These are phyloP conservation scores for Curvularia spicifera DNA, from an alignment of 2,329 filamentous ascomycete genomes.

Conservation along the genomic window DNA sequence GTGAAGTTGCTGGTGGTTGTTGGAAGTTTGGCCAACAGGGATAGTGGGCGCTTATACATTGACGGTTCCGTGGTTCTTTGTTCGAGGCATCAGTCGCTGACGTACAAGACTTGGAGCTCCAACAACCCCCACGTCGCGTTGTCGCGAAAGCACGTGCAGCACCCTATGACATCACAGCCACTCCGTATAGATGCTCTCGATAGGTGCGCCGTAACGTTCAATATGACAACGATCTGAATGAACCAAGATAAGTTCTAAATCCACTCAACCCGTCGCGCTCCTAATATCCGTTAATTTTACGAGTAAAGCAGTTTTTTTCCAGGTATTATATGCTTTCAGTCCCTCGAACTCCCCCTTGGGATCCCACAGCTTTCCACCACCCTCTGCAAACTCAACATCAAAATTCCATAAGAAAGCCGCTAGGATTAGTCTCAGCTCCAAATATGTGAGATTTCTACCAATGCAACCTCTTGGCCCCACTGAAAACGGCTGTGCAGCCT, in stretches of 20 bases:
- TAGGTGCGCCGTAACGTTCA: neutral
- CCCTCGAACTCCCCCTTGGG: slow-evolving; percentile 38
- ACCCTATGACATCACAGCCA: neutral
- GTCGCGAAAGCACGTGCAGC: slow-evolving; percentile 18
- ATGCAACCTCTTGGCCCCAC: slow-evolving; percentile 43
- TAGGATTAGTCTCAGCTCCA: slow-evolving; percentile 43
- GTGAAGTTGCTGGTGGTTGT: neutral
- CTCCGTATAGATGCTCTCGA: neutral
- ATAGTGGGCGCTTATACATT: slow-evolving; percentile 1
- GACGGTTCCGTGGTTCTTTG: neutral
- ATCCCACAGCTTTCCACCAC: slow-evolving; percentile 31
- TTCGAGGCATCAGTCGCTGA: slow-evolving; percentile 7
- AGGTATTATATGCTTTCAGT: slow-evolving; percentile 41
- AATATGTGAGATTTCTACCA: slow-evolving; percentile 45
- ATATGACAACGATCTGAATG: no score
- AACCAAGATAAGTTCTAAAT: no score
- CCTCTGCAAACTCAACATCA: slow-evolving; percentile 43
- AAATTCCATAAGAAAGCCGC: slow-evolving; percentile 46
- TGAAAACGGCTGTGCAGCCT: slow-evolving; percentile 43
- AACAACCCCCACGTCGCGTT: slow-evolving; percentile 21
- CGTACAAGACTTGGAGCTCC: slow-evolving; percentile 19
- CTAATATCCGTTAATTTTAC: slow-evolving; percentile 40
- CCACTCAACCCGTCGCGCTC: slow-evolving; percentile 20
- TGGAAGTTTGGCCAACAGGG: neutral
- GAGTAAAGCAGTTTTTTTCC: slow-evolving; percentile 45